These are phyloP conservation scores for Colletotrichum filicis DNA, from an alignment of 2,329 filamentous ascomycete species.

Conservation along the genomic window DNA sequence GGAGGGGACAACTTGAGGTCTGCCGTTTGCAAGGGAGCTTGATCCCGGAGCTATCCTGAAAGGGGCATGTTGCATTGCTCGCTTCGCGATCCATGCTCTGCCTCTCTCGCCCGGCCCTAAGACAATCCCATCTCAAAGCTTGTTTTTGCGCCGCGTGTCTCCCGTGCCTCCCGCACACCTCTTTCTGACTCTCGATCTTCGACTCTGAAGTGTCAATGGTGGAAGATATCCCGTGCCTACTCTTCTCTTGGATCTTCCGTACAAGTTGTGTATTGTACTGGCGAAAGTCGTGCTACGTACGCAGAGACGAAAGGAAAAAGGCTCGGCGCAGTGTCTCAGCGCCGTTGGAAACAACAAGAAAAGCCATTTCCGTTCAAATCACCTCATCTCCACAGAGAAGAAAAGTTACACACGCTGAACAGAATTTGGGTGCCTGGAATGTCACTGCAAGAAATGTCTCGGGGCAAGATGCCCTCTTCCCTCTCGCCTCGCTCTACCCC, in stretches of 20 bases:
- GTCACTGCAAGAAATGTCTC: neutral
- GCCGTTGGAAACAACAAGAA: neutral
- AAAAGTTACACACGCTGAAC: neutral
- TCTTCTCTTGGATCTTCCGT: neutral
- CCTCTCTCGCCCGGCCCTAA: neutral
- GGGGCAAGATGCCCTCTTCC: neutral
- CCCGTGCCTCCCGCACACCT: neutral
- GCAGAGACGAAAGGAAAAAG: neutral
- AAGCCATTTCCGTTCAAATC: neutral
- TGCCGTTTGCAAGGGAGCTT: conserved; percentile 18
- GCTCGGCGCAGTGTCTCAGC: neutral
- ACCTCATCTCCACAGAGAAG: neutral
- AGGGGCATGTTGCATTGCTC: conserved; percentile 13
- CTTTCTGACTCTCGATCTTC: neutral
- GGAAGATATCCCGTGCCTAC: too few species aligned
- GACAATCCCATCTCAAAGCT: conserved; percentile 5
- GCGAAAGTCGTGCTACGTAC: neutral
- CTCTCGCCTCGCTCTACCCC: neutral
- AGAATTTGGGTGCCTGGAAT: neutral
- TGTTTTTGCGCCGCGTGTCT: neutral
- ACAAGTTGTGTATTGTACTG: neutral
- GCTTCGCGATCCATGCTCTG: conserved; percentile 12
- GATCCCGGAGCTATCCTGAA: conserved; percentile 6
- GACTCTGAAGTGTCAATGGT: neutral
- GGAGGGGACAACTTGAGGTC: neutral